Base-by-base conservation (phyloP, 768 basidiomycete genomes). In the Vishniacozyma victoriae region DNA sequence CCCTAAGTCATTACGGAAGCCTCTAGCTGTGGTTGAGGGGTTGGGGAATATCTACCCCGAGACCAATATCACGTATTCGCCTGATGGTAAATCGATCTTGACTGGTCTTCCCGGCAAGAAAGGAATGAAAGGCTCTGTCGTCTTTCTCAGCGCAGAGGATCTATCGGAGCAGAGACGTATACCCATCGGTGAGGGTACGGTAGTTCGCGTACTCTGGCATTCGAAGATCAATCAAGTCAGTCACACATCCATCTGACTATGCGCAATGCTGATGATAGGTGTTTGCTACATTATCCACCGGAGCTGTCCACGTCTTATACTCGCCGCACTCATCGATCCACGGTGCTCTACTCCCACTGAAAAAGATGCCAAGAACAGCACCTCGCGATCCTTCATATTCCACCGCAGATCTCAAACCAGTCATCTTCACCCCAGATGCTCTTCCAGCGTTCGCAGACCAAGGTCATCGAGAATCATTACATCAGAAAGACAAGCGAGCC, bases 151-250 rank as follows among this genome's bases (percentile, higher is more conserved):
- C 49, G 83, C 83, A 65, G 80, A 83, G 48, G 78, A 77, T 31
- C 73, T 95, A 36, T 82, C 83, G 52, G 78, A 83, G 40, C 54
- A 68, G 43, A 26, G 64, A 2, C 48, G 64, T 3, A 54, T 70
- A 5, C 45, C 50, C 4, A 62, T 76, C 33, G 73, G 70, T 4
- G 63, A 69, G 35, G 71, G 73, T 15, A 48, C 54, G 20, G 90
- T 95, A 9, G 87, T 99, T 48, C 86, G 84, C 64, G 87, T 96
- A 2, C 73, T 79, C 22, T 99, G 95, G 95, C 95, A 96, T 75
- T 81, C 87, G 5, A 88, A 87, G 73, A 97, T 99, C 77, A 99
- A 99, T 76, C 89, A 95, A 79, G 88, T 86, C 54, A 59, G 82
- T 67, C 22, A 14, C 27, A 25, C 3, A 7, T 35, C 40, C 36